phyloP scores from a whole-genome alignment of 1,284 basidiomycete genomes.

The Fomitopsis betulina region DNA sequence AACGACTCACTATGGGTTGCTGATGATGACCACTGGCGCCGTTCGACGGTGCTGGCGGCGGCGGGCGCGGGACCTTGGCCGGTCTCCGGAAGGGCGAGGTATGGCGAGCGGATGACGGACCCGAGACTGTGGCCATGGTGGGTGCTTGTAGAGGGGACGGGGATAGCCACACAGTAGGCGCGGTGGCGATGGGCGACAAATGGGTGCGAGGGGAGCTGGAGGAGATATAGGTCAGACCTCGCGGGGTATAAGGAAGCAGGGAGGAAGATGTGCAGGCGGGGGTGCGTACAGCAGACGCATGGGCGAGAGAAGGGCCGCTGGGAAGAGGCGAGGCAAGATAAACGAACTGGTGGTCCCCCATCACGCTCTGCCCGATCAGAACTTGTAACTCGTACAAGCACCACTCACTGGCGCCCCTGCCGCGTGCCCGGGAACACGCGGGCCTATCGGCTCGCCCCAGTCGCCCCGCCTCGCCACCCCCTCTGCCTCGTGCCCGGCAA shows the following conservation, averaged over 20 bases:
- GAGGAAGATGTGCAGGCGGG: constrained; percentile 1
- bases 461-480: not conserved
- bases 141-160: constrained; percentile 5
- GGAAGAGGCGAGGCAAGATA: constrained; percentile 1
- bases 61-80: constrained; percentile 18
- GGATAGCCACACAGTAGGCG: constrained; percentile 9
- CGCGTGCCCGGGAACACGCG: constrained; percentile 1
- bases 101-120: constrained; percentile 25
- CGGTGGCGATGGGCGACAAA: constrained; percentile 4
- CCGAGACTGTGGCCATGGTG: constrained; percentile 28
- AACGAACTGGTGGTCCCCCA: not conserved
- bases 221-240: constrained; percentile 2
- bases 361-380: constrained; percentile 1
- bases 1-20: constrained; percentile 14
- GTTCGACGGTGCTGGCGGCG: not conserved
- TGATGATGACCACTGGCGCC: constrained; percentile 10
- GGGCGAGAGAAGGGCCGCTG: not conserved
- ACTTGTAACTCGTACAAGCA: not conserved
- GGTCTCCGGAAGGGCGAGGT: constrained; percentile 26
- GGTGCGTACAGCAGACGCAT: constrained; percentile 6
- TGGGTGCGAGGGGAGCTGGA: constrained; percentile 3
- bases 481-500: not conserved
- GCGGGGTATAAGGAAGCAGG: not conserved
- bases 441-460: not conserved
- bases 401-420: not conserved